Evolutionary conservation across 805 yeast genomes (phyloP).

Genomic region (Kuraishia floccosa): DNA sequence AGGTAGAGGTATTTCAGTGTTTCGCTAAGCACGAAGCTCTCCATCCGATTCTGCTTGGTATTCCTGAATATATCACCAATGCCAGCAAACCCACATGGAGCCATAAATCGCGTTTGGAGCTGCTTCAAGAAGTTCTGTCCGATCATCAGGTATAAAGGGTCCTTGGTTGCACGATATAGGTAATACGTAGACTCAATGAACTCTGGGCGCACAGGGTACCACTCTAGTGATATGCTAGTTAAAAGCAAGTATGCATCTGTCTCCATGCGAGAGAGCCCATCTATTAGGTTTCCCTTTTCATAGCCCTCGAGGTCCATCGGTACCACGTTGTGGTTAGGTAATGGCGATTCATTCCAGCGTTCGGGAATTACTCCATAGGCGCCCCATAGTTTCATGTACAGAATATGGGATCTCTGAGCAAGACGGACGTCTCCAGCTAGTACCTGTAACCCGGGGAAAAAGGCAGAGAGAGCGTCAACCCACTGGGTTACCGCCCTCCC

Average conservation of each 20-base stretch:
- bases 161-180: constrained; percentile 72
- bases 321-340: not conserved
- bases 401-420: constrained; percentile 50
- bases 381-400: constrained; percentile 71
- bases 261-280: constrained; percentile 9
- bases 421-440: constrained; percentile 62
- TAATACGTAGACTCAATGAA: constrained; percentile 83
- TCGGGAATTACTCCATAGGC: constrained; percentile 78
- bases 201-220: constrained; percentile 93
- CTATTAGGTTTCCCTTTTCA: constrained; percentile 7
- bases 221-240: constrained; percentile 49
- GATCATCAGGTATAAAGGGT: constrained; percentile 69
- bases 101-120: constrained; percentile 37
- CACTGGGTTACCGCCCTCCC: constrained; percentile 48
- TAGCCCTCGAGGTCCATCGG: not conserved
- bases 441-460: constrained; percentile 80
- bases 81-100: constrained; percentile 77
- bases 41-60: constrained; percentile 71
- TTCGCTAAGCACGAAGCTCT: constrained; percentile 81
- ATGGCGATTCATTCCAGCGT: constrained; percentile 53
- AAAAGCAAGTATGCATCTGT: constrained; percentile 13
- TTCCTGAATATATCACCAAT: constrained; percentile 56
- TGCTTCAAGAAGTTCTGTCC: constrained; percentile 57
- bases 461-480: constrained; percentile 83
- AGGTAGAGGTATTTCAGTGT: constrained; percentile 76